Percentiles rank a stretch among this genome's conserved stretches.
Conservation (phyloP, 1,139 yeast species). For the Sugiyamaella novakii region DNA sequence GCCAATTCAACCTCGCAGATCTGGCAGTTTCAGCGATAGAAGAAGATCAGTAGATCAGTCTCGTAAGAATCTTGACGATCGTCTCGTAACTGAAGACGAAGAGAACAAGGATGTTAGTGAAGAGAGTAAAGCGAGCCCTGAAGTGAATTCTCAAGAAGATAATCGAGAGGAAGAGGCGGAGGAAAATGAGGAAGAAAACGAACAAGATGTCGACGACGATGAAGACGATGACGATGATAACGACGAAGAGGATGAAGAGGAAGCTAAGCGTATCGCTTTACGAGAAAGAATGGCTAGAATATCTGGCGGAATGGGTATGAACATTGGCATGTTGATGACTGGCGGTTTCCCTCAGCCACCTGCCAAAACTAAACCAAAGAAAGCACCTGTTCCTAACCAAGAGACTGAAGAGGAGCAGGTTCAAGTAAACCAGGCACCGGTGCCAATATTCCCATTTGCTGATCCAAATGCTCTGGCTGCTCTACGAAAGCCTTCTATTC, state of each 20-base stretch:
- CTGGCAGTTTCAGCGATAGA: slow-evolving; percentile 18
- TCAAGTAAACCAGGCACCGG: slow-evolving; percentile 39
- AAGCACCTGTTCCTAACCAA: slow-evolving; percentile 27
- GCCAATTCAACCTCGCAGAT: slow-evolving; percentile 14
- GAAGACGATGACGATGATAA: slow-evolving; percentile 38
- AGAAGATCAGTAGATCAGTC: slow-evolving; percentile 17
- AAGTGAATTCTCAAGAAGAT: slow-evolving; percentile 25
- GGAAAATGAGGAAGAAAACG: slow-evolving; percentile 25
- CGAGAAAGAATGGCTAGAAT: slow-evolving; percentile 96
- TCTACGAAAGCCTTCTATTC: slow-evolving; percentile 29
- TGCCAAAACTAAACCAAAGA: slow-evolving; percentile 32
- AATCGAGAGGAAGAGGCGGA: slow-evolving; percentile 20
- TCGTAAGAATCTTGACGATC: slow-evolving; percentile 14
- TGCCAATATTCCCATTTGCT: slow-evolving; percentile 58
- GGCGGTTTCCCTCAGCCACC: slow-evolving; percentile 38
- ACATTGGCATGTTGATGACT: slow-evolving; percentile 39
- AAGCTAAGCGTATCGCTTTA: slow-evolving; percentile 71
- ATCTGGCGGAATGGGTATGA: slow-evolving; percentile 85
- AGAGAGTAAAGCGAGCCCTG: slow-evolving; percentile 28
- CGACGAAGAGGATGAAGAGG: slow-evolving; percentile 63
- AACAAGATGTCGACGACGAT: slow-evolving; percentile 31
- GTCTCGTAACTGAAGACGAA: slow-evolving; percentile 27
- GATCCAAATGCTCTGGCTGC: slow-evolving; percentile 40
- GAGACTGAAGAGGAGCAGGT: slow-evolving; percentile 35
- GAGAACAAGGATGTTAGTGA: slow-evolving; percentile 22